These are phyloP conservation scores for Globisporangium carolinianum DNA, from an alignment of 352 stramenopile genomes.

Conservation along the genomic window DNA sequence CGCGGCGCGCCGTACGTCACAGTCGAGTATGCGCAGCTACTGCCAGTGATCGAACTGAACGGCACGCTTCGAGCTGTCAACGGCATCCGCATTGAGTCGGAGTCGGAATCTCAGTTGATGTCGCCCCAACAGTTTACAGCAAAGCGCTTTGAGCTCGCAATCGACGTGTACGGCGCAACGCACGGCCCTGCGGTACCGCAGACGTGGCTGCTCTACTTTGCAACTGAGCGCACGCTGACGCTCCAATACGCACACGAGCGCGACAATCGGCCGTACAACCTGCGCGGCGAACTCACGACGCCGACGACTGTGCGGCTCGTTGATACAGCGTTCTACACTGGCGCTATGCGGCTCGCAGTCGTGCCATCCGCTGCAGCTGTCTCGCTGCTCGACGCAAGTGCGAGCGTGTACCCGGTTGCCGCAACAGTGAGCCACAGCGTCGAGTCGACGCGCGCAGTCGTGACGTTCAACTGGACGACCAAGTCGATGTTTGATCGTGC, in stretches of 20 bases:
- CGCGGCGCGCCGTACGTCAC: constrained; percentile 76
- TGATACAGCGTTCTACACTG: constrained; percentile 57
- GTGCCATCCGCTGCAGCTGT: constrained; percentile 29
- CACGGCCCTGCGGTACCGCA: constrained; percentile 18
- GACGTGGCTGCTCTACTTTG: constrained; percentile 77
- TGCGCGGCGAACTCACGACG: constrained; percentile 52
- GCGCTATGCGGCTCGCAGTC: constrained; percentile 47
- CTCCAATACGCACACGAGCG: constrained; percentile 63
- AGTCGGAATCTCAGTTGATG: neutral
- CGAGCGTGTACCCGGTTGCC: constrained; percentile 43
- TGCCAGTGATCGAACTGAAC: constrained; percentile 71
- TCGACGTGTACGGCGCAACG: constrained; percentile 52
- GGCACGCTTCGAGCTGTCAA: constrained; percentile 55
- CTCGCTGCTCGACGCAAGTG: constrained; percentile 38
- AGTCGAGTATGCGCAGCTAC: constrained; percentile 62
- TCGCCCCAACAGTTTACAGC: constrained; percentile 41
- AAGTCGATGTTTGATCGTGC: constrained; percentile 23
- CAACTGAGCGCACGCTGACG: constrained; percentile 45
- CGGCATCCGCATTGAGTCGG: constrained; percentile 20
- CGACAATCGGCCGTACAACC: constrained; percentile 61
- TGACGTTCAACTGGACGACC: constrained; percentile 58
- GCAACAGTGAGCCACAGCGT: constrained; percentile 37
- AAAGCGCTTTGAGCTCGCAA: constrained; percentile 62
- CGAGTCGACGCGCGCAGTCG: constrained; percentile 16
- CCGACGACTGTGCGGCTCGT: constrained; percentile 70